These are phyloP conservation scores for Magnaporthiopsis rhizophila DNA, from an alignment of 2,329 filamentous ascomycete genomes.

Conservation along the genomic window DNA sequence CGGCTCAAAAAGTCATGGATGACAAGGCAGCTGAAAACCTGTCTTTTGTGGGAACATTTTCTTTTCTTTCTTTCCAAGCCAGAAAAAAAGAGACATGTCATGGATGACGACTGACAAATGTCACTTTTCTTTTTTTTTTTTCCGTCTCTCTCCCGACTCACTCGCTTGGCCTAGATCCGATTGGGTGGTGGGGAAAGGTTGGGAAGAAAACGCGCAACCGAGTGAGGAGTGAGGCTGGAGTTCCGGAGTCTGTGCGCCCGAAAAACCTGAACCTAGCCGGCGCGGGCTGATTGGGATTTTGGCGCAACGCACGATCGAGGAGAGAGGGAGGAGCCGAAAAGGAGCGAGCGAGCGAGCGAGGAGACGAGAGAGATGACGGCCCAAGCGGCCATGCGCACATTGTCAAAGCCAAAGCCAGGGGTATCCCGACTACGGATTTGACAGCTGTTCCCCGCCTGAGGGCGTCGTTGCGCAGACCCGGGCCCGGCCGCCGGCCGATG, in stretches of 20 bases:
- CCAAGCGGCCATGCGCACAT: background rate
- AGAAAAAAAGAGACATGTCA: no score
- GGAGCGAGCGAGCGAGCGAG: no score
- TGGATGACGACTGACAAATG: no score
- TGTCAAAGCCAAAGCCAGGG: background rate
- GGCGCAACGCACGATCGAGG: no score
- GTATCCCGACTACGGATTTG: background rate
- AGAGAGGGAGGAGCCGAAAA: background rate
- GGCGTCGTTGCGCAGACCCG: no score
- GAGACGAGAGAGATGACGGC: no score
- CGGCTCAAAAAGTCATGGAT: background rate
- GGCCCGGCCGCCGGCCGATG: no score
- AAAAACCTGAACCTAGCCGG: background rate
- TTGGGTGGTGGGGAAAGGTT: background rate
- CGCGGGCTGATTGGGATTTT: no score
- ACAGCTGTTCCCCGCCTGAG: background rate
- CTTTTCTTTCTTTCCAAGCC: background rate
- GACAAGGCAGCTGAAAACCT: background rate
- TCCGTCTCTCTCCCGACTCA: background rate
- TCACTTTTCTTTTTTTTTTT: background rate
- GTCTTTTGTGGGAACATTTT: background rate
- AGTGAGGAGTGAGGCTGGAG: no score
- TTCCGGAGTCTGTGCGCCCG: no score
- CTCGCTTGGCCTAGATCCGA: background rate
- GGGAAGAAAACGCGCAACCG: no score